Evolutionary conservation across 345 rosid species (phyloP).

Genomic region (Clarkia xantiana): DNA sequence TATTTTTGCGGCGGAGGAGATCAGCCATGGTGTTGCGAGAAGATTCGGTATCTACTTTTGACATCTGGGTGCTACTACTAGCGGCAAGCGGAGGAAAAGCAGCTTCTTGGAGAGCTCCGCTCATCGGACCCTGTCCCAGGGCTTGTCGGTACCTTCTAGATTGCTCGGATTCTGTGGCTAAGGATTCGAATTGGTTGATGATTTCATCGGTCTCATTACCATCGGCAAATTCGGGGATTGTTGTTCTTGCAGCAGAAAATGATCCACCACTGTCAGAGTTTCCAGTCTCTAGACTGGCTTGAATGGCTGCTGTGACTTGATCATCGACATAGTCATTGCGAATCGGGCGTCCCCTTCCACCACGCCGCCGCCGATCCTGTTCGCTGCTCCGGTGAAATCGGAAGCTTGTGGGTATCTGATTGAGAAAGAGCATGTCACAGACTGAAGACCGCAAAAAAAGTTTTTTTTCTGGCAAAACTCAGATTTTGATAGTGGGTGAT

Average conservation of each 20-base stretch:
- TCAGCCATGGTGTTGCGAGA: constrained; percentile 56
- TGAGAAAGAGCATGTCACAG: constrained; percentile 3
- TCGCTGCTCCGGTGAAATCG: constrained; percentile 41
- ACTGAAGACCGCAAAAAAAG: neutral
- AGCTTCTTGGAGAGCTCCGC: constrained; percentile 46
- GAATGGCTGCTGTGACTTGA: constrained; percentile 42
- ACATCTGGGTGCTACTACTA: constrained; percentile 26
- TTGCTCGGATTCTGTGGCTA: constrained; percentile 33
- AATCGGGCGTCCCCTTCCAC: constrained; percentile 54
- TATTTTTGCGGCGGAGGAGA: constrained; percentile 37
- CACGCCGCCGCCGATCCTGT: constrained; percentile 52
- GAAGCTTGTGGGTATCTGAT: constrained; percentile 90
- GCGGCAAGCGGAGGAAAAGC: constrained; percentile 79
- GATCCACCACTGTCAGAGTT: constrained; percentile 24
- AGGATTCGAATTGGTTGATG: constrained; percentile 45
- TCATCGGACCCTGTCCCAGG: constrained; percentile 45
- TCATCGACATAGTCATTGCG: constrained; percentile 53
- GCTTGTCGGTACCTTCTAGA: constrained; percentile 78
- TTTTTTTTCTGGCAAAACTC: too few species aligned
- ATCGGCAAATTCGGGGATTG: constrained; percentile 26
- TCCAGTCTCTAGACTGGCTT: constrained; percentile 39
- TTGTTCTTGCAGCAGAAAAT: constrained; percentile 24
- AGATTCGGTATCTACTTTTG: constrained; percentile 32
- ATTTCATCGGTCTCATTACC: constrained; percentile 38
- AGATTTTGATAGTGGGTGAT: too few species aligned